Percentiles rank a stretch among this genome's conserved stretches.
Conservation (phyloP, 2,329 filamentous ascomycete species). For the Pseudocercospora eumusae region DNA sequence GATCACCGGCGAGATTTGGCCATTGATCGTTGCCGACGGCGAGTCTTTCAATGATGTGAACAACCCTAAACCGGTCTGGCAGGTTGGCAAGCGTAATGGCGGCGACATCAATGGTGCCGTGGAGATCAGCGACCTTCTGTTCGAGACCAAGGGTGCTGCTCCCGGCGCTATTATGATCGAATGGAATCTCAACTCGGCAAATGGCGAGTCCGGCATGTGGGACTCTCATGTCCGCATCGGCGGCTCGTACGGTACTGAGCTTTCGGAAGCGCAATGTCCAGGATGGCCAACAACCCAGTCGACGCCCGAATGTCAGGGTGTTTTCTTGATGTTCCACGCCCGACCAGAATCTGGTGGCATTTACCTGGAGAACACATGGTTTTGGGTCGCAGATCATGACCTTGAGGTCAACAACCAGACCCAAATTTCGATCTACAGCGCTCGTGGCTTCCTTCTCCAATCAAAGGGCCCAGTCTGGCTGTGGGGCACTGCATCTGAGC, state of each 20-base stretch:
- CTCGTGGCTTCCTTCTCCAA: slow-evolving; percentile 46
- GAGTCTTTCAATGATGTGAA: slow-evolving; percentile 68
- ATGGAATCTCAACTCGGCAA: slow-evolving; percentile 75
- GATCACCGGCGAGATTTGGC: slow-evolving; percentile 90
- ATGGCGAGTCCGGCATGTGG: slow-evolving; percentile 79
- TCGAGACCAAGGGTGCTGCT: slow-evolving; percentile 79
- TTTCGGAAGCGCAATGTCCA: slow-evolving; percentile 68
- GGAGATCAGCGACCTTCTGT: slow-evolving; percentile 84
- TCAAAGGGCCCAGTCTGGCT: slow-evolving; percentile 56
- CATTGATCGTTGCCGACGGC: slow-evolving; percentile 82
- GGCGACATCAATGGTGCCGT: slow-evolving; percentile 73
- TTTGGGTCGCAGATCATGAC: slow-evolving; percentile 58
- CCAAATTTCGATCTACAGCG: slow-evolving; percentile 48
- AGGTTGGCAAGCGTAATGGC: slow-evolving; percentile 65
- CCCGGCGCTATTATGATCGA: slow-evolving; percentile 88
- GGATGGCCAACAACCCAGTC: slow-evolving; percentile 69
- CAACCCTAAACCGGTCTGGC: slow-evolving; percentile 81
- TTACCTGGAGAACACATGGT: slow-evolving; percentile 58
- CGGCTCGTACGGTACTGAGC: slow-evolving; percentile 77
- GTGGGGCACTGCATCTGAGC: slow-evolving; percentile 55
- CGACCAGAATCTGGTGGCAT: slow-evolving; percentile 64
- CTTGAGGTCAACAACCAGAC: slow-evolving; percentile 45
- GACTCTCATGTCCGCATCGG: slow-evolving; percentile 95
- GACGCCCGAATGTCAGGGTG: slow-evolving; percentile 66
- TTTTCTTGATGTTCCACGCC: slow-evolving; percentile 52